Evolutionary conservation across 306 rosid genomes (phyloP).

Genomic region (Trifolium repens): DNA sequence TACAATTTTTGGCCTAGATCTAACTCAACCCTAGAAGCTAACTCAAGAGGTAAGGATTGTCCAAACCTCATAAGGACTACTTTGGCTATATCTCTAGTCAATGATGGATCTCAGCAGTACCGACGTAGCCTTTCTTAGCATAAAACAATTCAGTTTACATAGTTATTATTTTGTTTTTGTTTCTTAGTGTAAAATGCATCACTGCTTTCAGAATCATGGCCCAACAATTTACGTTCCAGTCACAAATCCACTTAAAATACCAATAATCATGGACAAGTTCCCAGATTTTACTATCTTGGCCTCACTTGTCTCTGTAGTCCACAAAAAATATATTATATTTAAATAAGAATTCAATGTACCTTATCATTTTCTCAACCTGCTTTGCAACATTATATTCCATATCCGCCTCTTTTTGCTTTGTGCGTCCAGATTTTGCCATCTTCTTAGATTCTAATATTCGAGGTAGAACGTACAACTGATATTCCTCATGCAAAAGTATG

Average conservation of each 20-base stretch:
- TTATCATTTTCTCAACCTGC: constrained; percentile 99
- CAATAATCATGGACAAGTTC: constrained; percentile 32
- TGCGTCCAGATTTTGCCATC: constrained; percentile 98
- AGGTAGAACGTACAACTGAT: constrained; percentile 88
- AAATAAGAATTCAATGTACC: constrained; percentile 54
- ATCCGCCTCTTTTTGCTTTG: constrained; percentile 97
- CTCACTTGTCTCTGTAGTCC: constrained; percentile 8
- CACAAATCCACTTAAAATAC: constrained; percentile 29
- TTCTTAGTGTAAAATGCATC: constrained; percentile 17
- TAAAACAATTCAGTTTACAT: constrained; percentile 25
- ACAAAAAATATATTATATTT: constrained; percentile 22
- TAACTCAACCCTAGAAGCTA: neutral
- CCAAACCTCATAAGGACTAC: neutral
- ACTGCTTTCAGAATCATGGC: constrained; percentile 9
- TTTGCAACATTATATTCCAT: constrained; percentile 96
- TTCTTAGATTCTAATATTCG: constrained; percentile 94
- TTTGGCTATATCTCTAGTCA: constrained; percentile 1
- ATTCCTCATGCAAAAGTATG: constrained; percentile 89
- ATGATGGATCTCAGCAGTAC: constrained; percentile 5
- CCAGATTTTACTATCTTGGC: constrained; percentile 15
- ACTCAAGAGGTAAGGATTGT: neutral
- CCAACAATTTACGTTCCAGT: constrained; percentile 17
- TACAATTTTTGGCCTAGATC: constrained; percentile 8
- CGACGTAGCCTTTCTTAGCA: constrained; percentile 9
- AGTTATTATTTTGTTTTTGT: constrained; percentile 7